These are phyloP conservation scores for Lonicera japonica DNA, from an alignment of 129 eudicot species.

Conservation along the genomic window DNA sequence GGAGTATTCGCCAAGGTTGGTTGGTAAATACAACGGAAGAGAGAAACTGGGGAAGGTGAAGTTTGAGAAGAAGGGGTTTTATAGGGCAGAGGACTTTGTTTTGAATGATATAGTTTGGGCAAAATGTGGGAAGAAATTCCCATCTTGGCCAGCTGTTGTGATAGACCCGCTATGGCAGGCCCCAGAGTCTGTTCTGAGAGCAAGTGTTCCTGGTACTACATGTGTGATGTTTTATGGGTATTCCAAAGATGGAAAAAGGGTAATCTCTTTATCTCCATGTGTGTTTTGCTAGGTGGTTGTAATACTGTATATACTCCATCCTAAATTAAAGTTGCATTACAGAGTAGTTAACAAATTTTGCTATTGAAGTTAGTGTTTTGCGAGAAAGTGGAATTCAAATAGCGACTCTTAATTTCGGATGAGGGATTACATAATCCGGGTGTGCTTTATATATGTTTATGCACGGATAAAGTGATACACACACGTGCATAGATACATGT, in stretches of 20 bases:
- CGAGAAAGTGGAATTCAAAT: no score
- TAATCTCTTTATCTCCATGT: slow-evolving; percentile 8
- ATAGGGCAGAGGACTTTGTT: slow-evolving; percentile 50
- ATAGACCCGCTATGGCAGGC: slow-evolving; percentile 76
- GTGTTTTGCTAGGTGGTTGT: not conserved
- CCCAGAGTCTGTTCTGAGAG: slow-evolving; percentile 54
- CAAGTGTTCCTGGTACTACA: slow-evolving; percentile 59
- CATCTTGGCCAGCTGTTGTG: slow-evolving; percentile 91
- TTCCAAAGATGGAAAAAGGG: slow-evolving; percentile 66
- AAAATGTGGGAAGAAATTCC: slow-evolving; percentile 57
- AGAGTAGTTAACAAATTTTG: no score
- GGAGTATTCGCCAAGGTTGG: slow-evolving; percentile 1
- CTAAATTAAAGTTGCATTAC: no score
- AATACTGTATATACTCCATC: no score
- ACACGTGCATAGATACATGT: not conserved
- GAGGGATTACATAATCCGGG: no score
- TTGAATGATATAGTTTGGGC: slow-evolving; percentile 82
- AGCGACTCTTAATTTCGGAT: no score
- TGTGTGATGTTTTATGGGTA: slow-evolving; percentile 90
- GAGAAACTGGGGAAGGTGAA: slow-evolving; percentile 18
- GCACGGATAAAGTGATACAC: not conserved
- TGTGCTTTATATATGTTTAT: no score
- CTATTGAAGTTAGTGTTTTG: no score
- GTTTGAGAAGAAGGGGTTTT: slow-evolving; percentile 30
- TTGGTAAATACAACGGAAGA: not conserved